Percentiles rank a stretch among this genome's conserved stretches.
Conservation (phyloP, 108 stramenopile genomes). For the Seminavis robusta region DNA sequence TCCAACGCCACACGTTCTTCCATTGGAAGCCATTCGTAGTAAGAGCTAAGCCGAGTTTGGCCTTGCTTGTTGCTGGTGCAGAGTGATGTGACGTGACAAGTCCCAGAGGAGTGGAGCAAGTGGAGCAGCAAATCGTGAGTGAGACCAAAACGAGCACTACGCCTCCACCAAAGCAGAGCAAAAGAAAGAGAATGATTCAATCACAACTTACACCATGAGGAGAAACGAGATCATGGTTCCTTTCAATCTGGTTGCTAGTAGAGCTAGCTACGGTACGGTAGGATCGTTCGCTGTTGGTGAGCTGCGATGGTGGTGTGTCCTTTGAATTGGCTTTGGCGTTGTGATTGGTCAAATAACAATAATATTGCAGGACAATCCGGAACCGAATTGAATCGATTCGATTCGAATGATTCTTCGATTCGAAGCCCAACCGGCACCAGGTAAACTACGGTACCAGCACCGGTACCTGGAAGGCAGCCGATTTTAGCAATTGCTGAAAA, state of each 20-base stretch:
- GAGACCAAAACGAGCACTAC: background rate
- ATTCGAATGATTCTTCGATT: too few species aligned
- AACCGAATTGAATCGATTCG: too few species aligned
- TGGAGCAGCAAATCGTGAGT: background rate
- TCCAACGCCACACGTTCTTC: slow-evolving; percentile 89
- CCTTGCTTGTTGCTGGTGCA: slow-evolving; percentile 86
- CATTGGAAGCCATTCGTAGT: slow-evolving; percentile 92
- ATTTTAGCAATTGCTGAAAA: too few species aligned
- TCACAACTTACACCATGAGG: slow-evolving; percentile 80
- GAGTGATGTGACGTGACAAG: background rate
- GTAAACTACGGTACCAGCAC: too few species aligned
- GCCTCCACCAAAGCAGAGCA: background rate
- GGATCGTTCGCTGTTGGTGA: too few species aligned
- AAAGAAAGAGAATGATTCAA: background rate
- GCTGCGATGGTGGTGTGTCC: background rate
- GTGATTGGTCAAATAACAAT: too few species aligned
- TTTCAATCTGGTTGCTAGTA: too few species aligned
- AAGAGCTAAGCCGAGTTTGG: slow-evolving; percentile 91
- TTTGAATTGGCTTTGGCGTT: background rate
- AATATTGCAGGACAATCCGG: too few species aligned
- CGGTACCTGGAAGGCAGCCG: too few species aligned
- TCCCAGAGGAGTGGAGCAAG: background rate
- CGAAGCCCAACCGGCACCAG: too few species aligned
- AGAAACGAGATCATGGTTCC: slow-evolving; percentile 88
- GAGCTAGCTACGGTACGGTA: too few species aligned